Conservation (phyloP, 1,139 yeast species). For the Saccharomycopsis crataegensis region DNA sequence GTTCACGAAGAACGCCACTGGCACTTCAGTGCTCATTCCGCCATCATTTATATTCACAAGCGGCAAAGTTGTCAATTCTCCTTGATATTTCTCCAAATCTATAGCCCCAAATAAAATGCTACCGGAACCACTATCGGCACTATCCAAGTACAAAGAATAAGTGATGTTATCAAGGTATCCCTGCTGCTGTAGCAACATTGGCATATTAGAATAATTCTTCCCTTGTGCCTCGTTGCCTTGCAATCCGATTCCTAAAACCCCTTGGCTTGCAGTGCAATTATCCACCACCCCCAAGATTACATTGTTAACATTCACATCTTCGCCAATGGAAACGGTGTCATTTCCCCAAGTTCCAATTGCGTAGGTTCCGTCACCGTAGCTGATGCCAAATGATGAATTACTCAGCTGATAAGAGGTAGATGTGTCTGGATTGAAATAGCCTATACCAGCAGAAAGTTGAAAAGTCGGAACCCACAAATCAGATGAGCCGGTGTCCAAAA, state of each 20-base stretch:
- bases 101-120: slow-evolving; percentile 42
- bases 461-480: slow-evolving; percentile 18
- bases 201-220: slow-evolving; percentile 41
- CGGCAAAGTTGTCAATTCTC: slow-evolving; percentile 29
- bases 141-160: slow-evolving; percentile 30
- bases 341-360: slow-evolving; percentile 59
- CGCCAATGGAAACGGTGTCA: slow-evolving; percentile 36
- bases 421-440: slow-evolving; percentile 34
- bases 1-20: slow-evolving; percentile 16
- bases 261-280: slow-evolving; percentile 35
- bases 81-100: slow-evolving; percentile 38
- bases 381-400: slow-evolving; percentile 31
- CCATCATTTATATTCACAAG: slow-evolving; percentile 6
- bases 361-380: slow-evolving; percentile 51
- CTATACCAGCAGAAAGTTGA: not conserved
- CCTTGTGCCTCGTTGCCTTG: slow-evolving; percentile 36
- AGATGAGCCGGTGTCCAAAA: slow-evolving; percentile 19
- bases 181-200: slow-evolving; percentile 41
- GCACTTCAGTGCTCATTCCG: not conserved
- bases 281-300: slow-evolving; percentile 44
- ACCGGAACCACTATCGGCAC: slow-evolving; percentile 26
- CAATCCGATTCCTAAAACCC: slow-evolving; percentile 48
- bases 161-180: slow-evolving; percentile 29
- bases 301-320: slow-evolving; percentile 31
- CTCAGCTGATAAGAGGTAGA: slow-evolving; percentile 37